Evolutionary conservation across 1,139 yeast genomes (phyloP), one percentile per base, ranked within the genome.

Genomic region (Yamadazyma taylorii): DNA sequence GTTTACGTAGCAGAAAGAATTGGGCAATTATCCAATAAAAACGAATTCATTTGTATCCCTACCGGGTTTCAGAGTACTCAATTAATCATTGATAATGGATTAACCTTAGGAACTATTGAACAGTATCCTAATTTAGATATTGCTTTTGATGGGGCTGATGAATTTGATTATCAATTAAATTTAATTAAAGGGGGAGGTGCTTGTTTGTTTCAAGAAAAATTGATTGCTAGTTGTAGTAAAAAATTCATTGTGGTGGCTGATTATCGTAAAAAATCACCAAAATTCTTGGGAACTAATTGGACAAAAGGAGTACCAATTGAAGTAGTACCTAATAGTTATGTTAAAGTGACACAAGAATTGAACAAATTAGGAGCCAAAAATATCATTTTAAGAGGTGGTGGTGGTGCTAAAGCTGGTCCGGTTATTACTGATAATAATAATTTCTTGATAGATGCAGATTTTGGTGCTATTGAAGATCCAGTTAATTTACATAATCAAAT

Each of bases 181-280:
- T 80, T 92, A 53, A 94, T 94, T 61, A 94, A 94, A 65, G 99
- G 99, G 46, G 99, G 99, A 34, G 99, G 99, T 28, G 99, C 97
- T 2, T 94, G 99, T 63, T 72, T 89, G 47, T 85, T 94, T 69
- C 98, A 92, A 66, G 99, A 94, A 61, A 94, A 94, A 64, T 73
- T 94, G 39, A 96, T 94, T 12, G 96, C 97, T 9, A 73, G 79
- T 35, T 80, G 90, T 43, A 82, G 97, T 3, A 67, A 75, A 40
- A 77, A 77, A 53, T 89, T 90, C 56, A 73, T 94, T 22, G 76
- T 92, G 24, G 97, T 94, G 36, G 98, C 98, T 1, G 99, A 94
- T 64, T 85, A 80, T 60, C 73, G 97, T 53, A 94, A 94, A 63
- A 78, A 73, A 63, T 81, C 84, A 31, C 83, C 75, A 24, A 54